These are phyloP conservation scores for Phytophthora hibernalis DNA, from an alignment of 352 stramenopile genomes.

Conservation along the genomic window DNA sequence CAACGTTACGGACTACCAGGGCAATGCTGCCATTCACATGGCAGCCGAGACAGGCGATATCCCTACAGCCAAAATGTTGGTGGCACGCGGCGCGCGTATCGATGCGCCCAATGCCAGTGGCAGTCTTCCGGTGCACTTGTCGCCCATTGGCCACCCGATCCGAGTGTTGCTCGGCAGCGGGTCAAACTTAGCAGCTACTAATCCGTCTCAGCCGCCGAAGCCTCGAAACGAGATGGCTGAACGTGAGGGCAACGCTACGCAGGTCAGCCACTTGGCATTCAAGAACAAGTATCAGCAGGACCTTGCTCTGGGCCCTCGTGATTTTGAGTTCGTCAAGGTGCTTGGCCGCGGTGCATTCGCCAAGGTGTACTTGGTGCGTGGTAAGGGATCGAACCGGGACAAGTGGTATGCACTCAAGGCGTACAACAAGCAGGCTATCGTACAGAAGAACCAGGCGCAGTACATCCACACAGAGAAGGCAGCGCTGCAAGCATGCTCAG, in stretches of 20 bases:
- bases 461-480: constrained; percentile 90
- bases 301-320: constrained; percentile 76
- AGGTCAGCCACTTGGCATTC: constrained; percentile 86
- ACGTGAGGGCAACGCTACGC: constrained; percentile 66
- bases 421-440: constrained; percentile 90
- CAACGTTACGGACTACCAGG: constrained; percentile 84
- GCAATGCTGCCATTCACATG: constrained; percentile 87
- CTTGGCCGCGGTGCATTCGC: constrained; percentile 83
- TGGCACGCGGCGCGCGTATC: constrained; percentile 75
- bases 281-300: constrained; percentile 93
- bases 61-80: constrained; percentile 74
- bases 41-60: constrained; percentile 83
- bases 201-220: constrained; percentile 70
- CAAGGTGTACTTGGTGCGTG: constrained; percentile 87
- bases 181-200: constrained; percentile 72
- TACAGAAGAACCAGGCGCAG: constrained; percentile 90
- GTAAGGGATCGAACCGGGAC: constrained; percentile 86
- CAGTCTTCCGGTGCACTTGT: constrained; percentile 84
- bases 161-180: constrained; percentile 81
- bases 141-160: constrained; percentile 87
- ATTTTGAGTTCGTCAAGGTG: constrained; percentile 91
- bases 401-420: constrained; percentile 89
- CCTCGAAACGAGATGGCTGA: constrained; percentile 52
- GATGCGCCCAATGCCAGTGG: constrained; percentile 82
- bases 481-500: constrained; percentile 80